phyloP scores from a whole-genome alignment of 768 basidiomycete genomes.

The Hortiboletus campestris region DNA sequence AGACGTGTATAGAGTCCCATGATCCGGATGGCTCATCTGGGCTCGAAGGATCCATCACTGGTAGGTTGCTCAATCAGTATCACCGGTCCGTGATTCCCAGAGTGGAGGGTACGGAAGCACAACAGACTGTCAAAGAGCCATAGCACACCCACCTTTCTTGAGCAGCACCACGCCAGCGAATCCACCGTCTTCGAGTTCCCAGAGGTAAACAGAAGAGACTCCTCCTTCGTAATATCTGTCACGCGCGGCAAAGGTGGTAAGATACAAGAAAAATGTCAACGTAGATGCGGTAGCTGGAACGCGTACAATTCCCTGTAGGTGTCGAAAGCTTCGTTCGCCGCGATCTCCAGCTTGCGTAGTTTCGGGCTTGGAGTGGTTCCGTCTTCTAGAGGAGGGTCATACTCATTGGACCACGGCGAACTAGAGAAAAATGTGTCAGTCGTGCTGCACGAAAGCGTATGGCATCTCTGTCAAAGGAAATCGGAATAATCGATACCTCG shows the following conservation, averaged over 20 bases:
- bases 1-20: slow-evolving; percentile 99
- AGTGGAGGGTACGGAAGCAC: slow-evolving; percentile 2
- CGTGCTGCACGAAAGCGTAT: neutral
- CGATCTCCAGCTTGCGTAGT: slow-evolving; percentile 86
- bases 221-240: slow-evolving; percentile 97
- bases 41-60: slow-evolving; percentile 60
- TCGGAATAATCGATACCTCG: neutral
- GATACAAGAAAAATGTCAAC: neutral
- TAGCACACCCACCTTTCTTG: slow-evolving; percentile 73
- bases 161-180: slow-evolving; percentile 96
- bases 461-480: neutral
- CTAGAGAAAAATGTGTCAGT: slow-evolving; percentile 41
- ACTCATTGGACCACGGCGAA: slow-evolving; percentile 98
- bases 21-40: slow-evolving; percentile 72
- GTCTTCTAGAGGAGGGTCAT: slow-evolving; percentile 86
- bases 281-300: neutral
- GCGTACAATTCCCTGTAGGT: slow-evolving; percentile 92
- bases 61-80: slow-evolving; percentile 3
- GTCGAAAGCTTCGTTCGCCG: slow-evolving; percentile 95
- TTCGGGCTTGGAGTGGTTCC: slow-evolving; percentile 83
- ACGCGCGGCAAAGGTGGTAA: neutral
- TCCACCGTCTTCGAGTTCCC: slow-evolving; percentile 95
- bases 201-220: slow-evolving; percentile 93
- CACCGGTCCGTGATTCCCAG: neutral
- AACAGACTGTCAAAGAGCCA: neutral